Evolutionary conservation across 2,329 filamentous ascomycete species (phyloP).

Genomic region (Thelonectria discophora): DNA sequence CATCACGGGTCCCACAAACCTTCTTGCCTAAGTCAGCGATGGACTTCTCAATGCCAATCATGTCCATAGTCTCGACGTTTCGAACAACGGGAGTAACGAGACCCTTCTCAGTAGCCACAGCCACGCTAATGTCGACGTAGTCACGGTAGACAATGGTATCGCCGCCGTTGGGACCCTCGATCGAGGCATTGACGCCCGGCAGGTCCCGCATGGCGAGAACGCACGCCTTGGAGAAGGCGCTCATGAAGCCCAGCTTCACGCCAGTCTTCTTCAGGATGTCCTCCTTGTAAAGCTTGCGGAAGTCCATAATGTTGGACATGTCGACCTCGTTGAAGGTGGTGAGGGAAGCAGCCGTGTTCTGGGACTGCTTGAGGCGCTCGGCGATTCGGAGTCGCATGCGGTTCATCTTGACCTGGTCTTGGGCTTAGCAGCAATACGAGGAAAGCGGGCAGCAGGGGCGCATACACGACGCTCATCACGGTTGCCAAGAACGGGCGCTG

Average conservation of each 20-base stretch:
- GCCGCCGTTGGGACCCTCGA: conserved; percentile 92
- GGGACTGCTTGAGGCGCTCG: conserved; percentile 97
- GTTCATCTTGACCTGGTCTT: conserved; percentile 93
- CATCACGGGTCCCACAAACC: conserved; percentile 57
- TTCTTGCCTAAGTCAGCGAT: conserved; percentile 97
- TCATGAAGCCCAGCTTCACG: conserved; percentile 99
- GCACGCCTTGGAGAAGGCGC: conserved; percentile 90
- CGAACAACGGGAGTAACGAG: conserved; percentile 96
- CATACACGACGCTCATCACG: conserved; percentile 89
- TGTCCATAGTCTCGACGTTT: conserved; percentile 87
- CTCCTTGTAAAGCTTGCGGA: conserved; percentile 97
- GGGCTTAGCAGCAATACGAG: conserved; percentile 12
- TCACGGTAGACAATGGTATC: conserved; percentile 99
- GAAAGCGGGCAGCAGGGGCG: conserved; percentile 24
- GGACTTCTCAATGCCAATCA: conserved; percentile 86
- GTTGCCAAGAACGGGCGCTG: conserved; percentile 61
- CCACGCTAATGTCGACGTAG: conserved; percentile 97
- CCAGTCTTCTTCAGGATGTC: conserved; percentile 95
- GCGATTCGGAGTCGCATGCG: conserved; percentile 98
- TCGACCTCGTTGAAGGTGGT: conserved; percentile 99
- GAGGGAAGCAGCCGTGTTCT: conserved; percentile 96
- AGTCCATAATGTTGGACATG: conserved; percentile 97
- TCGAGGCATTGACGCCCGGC: conserved; percentile 95
- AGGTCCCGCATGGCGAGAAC: conserved; percentile 93
- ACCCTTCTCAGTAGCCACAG: conserved; percentile 96